These are phyloP conservation scores for Kwoniella europaea DNA, from an alignment of 768 basidiomycete species.

Conservation along the genomic window DNA sequence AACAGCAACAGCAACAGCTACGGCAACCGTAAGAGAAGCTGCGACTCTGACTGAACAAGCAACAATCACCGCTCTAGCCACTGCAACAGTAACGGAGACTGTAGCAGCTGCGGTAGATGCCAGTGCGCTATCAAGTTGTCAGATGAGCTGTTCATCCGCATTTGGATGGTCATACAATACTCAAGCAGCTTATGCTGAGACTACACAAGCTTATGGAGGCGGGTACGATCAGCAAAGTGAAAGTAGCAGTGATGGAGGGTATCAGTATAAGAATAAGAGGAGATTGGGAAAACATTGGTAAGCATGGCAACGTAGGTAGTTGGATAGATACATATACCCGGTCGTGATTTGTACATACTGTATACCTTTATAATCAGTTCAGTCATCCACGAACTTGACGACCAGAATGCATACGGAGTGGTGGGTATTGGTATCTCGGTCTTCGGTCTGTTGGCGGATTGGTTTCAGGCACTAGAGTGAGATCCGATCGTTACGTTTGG, in stretches of 20 bases:
- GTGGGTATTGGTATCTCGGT: not conserved
- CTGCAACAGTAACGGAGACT: conserved; percentile 21
- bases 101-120: conserved; percentile 5
- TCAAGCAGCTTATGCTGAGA: not conserved
- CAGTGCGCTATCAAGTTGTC: conserved; percentile 2
- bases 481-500: not conserved
- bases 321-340: no score
- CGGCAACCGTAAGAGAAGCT: conserved; percentile 6
- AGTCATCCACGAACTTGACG: not conserved
- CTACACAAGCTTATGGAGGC: not conserved
- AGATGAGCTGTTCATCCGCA: conserved; percentile 13
- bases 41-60: not conserved
- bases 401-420: not conserved
- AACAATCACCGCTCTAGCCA: not conserved
- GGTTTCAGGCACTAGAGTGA: not conserved
- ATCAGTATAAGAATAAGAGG: not conserved
- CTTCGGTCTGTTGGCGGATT: not conserved
- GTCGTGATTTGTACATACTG: no score
- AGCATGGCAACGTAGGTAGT: no score
- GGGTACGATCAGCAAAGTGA: not conserved
- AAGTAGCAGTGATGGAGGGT: not conserved
- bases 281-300: not conserved
- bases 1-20: conserved; percentile 11
- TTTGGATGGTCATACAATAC: conserved; percentile 7
- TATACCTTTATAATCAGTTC: not conserved